Evolutionary conservation across 148 eudicot species (phyloP), one percentile per base, ranked within the genome.

Genomic region (Pharnaceum exiguum): DNA sequence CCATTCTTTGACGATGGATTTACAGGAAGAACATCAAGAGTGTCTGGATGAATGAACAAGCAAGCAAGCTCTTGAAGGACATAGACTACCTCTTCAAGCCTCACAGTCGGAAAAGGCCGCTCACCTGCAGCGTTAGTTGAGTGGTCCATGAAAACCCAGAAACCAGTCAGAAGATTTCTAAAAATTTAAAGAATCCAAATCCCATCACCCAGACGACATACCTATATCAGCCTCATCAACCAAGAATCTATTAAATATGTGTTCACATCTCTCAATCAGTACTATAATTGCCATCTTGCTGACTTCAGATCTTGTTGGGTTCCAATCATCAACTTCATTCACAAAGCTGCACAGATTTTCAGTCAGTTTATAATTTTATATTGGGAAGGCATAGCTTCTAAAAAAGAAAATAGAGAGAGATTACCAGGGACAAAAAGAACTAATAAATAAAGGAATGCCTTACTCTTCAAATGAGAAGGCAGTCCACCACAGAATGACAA

Each of bases 231-330:
- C 80, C 65, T 89, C 99, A 59, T 94, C 99, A 32, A 73, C 55
- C 70, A 89, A 64, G 62, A 86, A 80, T 71, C 72, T 83, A 69
- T 70, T 84, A 46, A 89, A 71, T 57, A 89, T 84, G 87, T 69
- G 61, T 70, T 94, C 80, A 60, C 99, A 86, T 86, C 99, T 89
- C 45, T 75, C 77, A 76, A 89, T 55, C 47, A 94, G 87, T 63
- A 79, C 77, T 75, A 62, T 68, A 56, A 89, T 58, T 15, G 96
- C 75, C 54, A 79, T 74, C 69, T 80, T 82, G 75, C 95, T 83
- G 46, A 85, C 89, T 68, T 81, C 91, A 35, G 79, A 78, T 75
- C 77, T 71, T 39, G 78, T 57, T 52, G 74, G 53, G 51, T 74
- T 84, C 95, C 82, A 83, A 43, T 63, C 68, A 64, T 59, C 67